phyloP scores from a whole-genome alignment of 805 yeast genomes.

The Nakazawaea sp. region DNA sequence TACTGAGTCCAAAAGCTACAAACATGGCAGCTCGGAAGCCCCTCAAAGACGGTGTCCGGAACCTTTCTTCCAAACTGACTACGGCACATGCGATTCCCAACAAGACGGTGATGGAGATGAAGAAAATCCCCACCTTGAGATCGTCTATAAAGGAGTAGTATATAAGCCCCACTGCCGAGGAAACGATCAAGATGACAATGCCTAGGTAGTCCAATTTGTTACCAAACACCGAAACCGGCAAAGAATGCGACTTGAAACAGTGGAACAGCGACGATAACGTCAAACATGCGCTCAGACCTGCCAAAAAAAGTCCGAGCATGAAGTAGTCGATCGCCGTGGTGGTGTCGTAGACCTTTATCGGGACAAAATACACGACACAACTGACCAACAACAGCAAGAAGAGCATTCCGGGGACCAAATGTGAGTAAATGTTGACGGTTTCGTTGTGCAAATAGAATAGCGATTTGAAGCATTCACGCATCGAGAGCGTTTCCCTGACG shows the following conservation, averaged over 20 bases:
- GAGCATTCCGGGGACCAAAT: constrained; percentile 37
- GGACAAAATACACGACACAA: constrained; percentile 14
- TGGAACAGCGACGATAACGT: constrained; percentile 45
- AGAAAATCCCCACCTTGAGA: constrained; percentile 25
- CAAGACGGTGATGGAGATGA: constrained; percentile 36
- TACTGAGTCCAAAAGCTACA: constrained; percentile 73
- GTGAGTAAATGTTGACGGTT: constrained; percentile 44
- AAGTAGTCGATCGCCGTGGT: constrained; percentile 28
- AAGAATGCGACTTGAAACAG: constrained; percentile 43
- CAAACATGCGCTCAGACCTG: constrained; percentile 38
- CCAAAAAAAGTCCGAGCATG: constrained; percentile 35
- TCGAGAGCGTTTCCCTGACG: constrained; percentile 38
- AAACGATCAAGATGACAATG: constrained; percentile 41
- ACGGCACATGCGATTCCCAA: constrained; percentile 59
- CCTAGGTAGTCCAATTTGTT: constrained; percentile 52
- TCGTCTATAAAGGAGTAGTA: constrained; percentile 39
- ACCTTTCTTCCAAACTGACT: constrained; percentile 57
- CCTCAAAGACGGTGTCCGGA: constrained; percentile 67
- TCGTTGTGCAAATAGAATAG: constrained; percentile 45
- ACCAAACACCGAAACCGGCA: constrained; percentile 32
- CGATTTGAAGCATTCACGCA: constrained; percentile 30
- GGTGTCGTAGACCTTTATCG: constrained; percentile 22
- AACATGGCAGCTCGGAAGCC: constrained; percentile 74
- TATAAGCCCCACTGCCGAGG: constrained; percentile 34
- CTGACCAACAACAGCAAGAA: constrained; percentile 16